These are phyloP conservation scores for Aeminium ludgeri DNA, from an alignment of 495 filamentous ascomycete genomes.

Conservation along the genomic window DNA sequence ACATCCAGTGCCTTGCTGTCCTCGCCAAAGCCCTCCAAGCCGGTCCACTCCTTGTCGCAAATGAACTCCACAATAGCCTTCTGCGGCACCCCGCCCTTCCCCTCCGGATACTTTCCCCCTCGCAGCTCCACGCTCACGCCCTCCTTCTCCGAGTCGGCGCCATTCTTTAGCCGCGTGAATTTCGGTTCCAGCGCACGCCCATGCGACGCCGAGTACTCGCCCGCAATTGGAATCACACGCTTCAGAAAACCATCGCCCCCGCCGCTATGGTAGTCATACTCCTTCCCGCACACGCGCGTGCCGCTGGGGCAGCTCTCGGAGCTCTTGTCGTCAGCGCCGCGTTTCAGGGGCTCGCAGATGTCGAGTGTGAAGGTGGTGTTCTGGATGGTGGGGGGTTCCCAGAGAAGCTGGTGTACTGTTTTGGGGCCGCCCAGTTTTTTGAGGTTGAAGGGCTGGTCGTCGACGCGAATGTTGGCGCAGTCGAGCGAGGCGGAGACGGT, in stretches of 20 bases:
- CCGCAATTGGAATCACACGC: conserved; percentile 54
- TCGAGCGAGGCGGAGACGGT: conserved; percentile 35
- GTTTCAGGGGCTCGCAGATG: conserved; percentile 51
- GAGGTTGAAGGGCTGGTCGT: conserved; percentile 47
- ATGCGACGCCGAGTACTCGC: conserved; percentile 38
- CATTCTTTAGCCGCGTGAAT: conserved; percentile 42
- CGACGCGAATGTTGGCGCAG: conserved; percentile 44
- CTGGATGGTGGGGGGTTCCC: conserved; percentile 28
- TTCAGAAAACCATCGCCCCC: conserved; percentile 30
- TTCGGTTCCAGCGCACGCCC: conserved; percentile 42
- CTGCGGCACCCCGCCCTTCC: conserved; percentile 28
- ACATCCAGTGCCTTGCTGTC: conserved; percentile 20
- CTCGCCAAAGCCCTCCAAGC: conserved; percentile 43
- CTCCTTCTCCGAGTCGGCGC: conserved; percentile 38
- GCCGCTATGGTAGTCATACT: conserved; percentile 30
- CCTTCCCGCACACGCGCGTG: conserved; percentile 70
- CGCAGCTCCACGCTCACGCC: conserved; percentile 55
- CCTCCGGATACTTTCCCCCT: conserved; percentile 42
- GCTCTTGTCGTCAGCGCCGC: conserved; percentile 30
- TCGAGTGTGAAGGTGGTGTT: conserved; percentile 87
- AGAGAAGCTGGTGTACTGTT: conserved; percentile 41
- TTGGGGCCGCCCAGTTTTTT: conserved; percentile 54
- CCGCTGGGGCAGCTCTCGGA: conserved; percentile 43
- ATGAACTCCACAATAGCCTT: conserved; percentile 67
- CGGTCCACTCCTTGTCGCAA: conserved; percentile 52